Evolutionary conservation across 2,329 filamentous ascomycete genomes (phyloP).

Genomic region (Ambrosiella beaveri): DNA sequence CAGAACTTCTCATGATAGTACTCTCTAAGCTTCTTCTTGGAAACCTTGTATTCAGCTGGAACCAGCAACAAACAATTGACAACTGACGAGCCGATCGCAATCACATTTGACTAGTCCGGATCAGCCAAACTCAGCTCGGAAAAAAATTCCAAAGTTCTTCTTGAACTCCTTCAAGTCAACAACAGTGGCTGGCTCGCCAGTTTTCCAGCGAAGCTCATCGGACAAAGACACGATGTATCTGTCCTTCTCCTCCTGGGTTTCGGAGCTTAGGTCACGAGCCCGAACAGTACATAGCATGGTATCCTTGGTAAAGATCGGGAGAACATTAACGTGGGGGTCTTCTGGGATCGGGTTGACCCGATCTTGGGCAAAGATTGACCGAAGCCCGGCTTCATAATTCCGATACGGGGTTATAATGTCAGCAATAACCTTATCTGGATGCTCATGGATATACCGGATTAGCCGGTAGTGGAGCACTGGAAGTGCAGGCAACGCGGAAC

Average conservation of each 20-base stretch:
- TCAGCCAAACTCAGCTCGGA: conserved; percentile 62
- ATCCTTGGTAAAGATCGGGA: conserved; percentile 45
- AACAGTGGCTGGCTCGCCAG: conserved; percentile 52
- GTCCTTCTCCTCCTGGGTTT: conserved; percentile 42
- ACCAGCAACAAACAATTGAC: conserved; percentile 63
- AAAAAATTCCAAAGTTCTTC: conserved; percentile 68
- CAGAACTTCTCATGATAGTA: conserved; percentile 73
- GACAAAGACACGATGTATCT: conserved; percentile 54
- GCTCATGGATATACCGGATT: conserved; percentile 35
- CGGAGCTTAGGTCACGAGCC: conserved; percentile 39
- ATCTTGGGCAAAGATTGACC: conserved; percentile 34
- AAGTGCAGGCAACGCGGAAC: conserved; percentile 22
- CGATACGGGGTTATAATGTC: conserved; percentile 50
- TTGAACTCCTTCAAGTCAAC: conserved; percentile 51
- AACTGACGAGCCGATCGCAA: conserved; percentile 66
- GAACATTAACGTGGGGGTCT: conserved; percentile 42
- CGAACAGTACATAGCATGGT: conserved; percentile 42
- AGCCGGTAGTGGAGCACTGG: conserved; percentile 30
- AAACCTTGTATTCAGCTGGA: conserved; percentile 40
- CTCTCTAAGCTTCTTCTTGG: conserved; percentile 45
- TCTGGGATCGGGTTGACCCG: conserved; percentile 39
- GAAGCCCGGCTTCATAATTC: conserved; percentile 47
- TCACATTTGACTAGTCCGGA: conserved; percentile 66
- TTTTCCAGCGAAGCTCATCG: conserved; percentile 39
- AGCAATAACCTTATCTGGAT: conserved; percentile 34